Evolutionary conservation across 2,329 filamentous ascomycete genomes (phyloP), one percentile per base, ranked within the genome.

Genomic region (Epicoccum nigrum): DNA sequence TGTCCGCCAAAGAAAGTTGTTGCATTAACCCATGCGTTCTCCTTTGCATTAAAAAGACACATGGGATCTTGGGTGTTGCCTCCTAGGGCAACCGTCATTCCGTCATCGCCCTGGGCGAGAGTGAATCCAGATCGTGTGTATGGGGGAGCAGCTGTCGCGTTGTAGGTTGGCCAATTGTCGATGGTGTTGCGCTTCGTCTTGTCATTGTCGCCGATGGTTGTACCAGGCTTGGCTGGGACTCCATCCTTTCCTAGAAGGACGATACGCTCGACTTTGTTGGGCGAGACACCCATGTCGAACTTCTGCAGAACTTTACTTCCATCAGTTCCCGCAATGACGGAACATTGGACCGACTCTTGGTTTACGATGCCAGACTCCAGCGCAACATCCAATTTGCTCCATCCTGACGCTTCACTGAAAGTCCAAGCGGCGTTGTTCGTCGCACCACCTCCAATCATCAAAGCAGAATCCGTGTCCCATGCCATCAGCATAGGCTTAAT

Each of bases 11-110:
- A 84, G 19, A 90, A 71, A 6, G 81, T 74, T 0, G 83, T 83
- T 0, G 89, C 80, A 67, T 96, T 86, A 17, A 88, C 73, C 93
- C 93, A 97, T 37, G 80, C 77, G 70, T 97, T 96, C 37, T 84
- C 74, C 9, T 80, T 82, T 35, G 86, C 85, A 64, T 96, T 81
- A 72, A 96, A 97, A 53, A 97, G 84, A 58, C 82, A 84, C 4
- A 97, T 67, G 0, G 88, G 81, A 54, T 89, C 82, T 1, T 87
- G 76, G 5, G 77, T 73, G 19, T 64, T 66, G 20, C 92, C 92
- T 35, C 92, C 90, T n/a, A 87, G 85, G 54, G 96, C 85, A 12
- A 94, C 88, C 1, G 93, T 83, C 58, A 87, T 75, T 3, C 88
- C 89, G 56, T 83, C 73, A 1, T 80, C 65, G 54, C 84, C 86